A percentile compares a stretch with the other conserved stretches of the same genome.
These are phyloP conservation scores for Komagataella kurtzmanii DNA, from an alignment of 805 yeast genomes.

Conservation along the genomic window DNA sequence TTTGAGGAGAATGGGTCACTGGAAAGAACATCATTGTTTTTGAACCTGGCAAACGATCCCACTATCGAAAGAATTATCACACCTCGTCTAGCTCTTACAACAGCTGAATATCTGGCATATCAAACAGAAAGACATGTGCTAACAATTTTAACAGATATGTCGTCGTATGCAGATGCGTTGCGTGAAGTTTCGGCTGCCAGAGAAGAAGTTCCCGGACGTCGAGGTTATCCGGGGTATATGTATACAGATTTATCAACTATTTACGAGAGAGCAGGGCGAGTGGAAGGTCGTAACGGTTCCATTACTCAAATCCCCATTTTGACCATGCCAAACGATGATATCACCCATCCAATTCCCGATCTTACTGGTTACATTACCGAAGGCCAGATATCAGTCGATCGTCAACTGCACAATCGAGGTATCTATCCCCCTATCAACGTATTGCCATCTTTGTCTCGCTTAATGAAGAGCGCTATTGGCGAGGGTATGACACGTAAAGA, in stretches of 20 bases:
- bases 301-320: constrained; percentile 97
- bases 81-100: constrained; percentile 96
- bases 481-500: constrained; percentile 99
- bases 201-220: constrained; percentile 99
- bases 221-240: constrained; percentile 99
- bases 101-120: constrained; percentile 97
- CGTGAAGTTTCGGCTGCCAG: constrained; percentile 99
- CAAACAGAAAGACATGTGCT: constrained; percentile 99
- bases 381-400: constrained; percentile 96
- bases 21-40: constrained; percentile 93
- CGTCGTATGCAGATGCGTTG: constrained; percentile 98
- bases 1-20: constrained; percentile 98
- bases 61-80: constrained; percentile 99
- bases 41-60: constrained; percentile 97
- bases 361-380: constrained; percentile 98
- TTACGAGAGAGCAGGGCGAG: constrained; percentile 99
- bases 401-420: constrained; percentile 94
- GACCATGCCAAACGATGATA: constrained; percentile 99
- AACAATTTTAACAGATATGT: constrained; percentile 97
- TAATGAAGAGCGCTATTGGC: constrained; percentile 99
- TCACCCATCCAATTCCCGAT: constrained; percentile 99
- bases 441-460: constrained; percentile 91
- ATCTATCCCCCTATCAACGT: constrained; percentile 98
- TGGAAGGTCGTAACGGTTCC: constrained; percentile 98
- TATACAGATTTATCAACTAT: constrained; percentile 98